Conservation (phyloP, 495 filamentous ascomycete genomes). For the Penicillium paradoxum region DNA sequence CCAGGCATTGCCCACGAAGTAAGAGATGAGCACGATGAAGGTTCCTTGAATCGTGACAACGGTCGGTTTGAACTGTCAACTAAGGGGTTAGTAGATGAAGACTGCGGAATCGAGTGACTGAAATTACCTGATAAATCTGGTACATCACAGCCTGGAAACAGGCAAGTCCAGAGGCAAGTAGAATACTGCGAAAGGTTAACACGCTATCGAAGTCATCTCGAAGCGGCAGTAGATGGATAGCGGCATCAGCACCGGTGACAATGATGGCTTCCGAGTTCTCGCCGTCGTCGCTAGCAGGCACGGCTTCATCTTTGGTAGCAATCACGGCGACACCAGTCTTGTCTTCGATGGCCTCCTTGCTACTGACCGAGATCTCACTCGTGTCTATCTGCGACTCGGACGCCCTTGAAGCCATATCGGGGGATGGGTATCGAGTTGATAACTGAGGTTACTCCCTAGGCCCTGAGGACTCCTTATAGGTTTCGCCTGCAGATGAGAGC, state of each 20-base stretch:
- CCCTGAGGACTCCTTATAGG: no score
- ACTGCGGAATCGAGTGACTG: not conserved
- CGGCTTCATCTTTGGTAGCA: not conserved
- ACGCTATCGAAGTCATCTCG: constrained; percentile 43
- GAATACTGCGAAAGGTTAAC: constrained; percentile 42
- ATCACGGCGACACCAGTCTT: not conserved
- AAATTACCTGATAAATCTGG: constrained; percentile 40
- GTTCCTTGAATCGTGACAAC: constrained; percentile 26
- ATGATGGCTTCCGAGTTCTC: constrained; percentile 20
- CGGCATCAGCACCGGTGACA: constrained; percentile 28
- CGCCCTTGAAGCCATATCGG: not conserved
- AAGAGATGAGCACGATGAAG: constrained; percentile 38
- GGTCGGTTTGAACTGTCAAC: constrained; percentile 29
- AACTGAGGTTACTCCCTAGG: no score
- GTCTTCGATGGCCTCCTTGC: not conserved
- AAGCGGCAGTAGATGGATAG: constrained; percentile 34
- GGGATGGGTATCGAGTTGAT: no score
- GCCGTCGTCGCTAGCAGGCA: not conserved
- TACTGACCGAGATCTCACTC: not conserved
- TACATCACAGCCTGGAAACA: constrained; percentile 47
- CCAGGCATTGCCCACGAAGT: constrained; percentile 39
- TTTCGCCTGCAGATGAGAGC: no score
- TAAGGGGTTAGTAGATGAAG: constrained; percentile 1
- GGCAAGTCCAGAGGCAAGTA: constrained; percentile 40
- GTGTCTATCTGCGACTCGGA: not conserved